Evolutionary conservation across 768 basidiomycete species (phyloP).

Genomic region (Kwoniella bestiolae): DNA sequence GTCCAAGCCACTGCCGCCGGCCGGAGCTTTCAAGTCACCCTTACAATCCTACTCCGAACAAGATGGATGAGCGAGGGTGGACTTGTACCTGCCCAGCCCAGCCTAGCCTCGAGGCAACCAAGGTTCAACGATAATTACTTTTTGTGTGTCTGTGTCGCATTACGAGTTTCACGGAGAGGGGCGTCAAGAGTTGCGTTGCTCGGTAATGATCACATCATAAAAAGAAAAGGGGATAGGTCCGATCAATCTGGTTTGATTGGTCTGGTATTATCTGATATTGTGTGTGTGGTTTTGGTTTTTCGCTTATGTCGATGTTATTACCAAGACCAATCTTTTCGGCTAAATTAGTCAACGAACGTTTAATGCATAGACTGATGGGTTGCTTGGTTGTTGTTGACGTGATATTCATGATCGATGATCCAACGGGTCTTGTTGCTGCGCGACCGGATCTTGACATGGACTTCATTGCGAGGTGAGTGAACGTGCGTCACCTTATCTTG

Average conservation of each 20-base stretch:
- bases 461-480: background rate
- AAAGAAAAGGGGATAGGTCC: background rate
- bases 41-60: background rate
- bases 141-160: background rate
- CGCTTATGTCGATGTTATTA: background rate
- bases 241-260: background rate
- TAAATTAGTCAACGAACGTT: background rate
- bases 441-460: background rate
- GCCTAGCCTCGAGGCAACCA: background rate
- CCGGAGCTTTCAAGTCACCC: slow-evolving; percentile 1
- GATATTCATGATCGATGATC: background rate
- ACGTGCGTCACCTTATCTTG: background rate
- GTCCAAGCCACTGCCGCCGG: slow-evolving; percentile 2
- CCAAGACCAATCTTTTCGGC: background rate
- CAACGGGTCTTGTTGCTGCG: background rate
- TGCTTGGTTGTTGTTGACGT: too few species aligned
- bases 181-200: too few species aligned
- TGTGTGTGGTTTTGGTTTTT: background rate
- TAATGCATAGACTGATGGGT: background rate
- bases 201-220: too few species aligned
- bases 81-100: background rate
- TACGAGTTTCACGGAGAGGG: slow-evolving; percentile 1
- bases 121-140: too few species aligned
- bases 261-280: background rate
- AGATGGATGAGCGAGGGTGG: background rate